Percentiles rank a stretch among this genome's conserved stretches.
Evolutionary conservation across 192 early-diverging fungal genomes (phyloP).

Genomic region (Backusella tuberculispora): DNA sequence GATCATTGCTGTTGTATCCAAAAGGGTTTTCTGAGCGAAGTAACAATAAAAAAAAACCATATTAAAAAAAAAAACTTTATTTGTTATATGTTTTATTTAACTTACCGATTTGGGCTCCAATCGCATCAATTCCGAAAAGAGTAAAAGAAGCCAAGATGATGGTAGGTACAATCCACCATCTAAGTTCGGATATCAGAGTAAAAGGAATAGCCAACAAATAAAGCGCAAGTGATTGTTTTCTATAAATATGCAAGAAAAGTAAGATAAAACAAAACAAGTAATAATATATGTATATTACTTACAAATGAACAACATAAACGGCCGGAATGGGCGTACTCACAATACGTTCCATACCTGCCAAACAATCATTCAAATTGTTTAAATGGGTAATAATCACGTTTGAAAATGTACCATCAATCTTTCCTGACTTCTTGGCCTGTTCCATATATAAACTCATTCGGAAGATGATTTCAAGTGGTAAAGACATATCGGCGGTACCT

Average conservation of each 20-base stretch:
- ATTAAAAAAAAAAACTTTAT: neutral
- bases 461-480: slow-evolving; percentile 54
- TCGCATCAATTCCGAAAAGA: slow-evolving; percentile 79
- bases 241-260: neutral
- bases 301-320: slow-evolving; percentile 77
- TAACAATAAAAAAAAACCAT: neutral
- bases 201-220: slow-evolving; percentile 74
- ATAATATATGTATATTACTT: slow-evolving; percentile 24
- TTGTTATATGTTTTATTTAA: neutral
- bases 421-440: slow-evolving; percentile 46
- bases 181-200: slow-evolving; percentile 60
- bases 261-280: neutral
- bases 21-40: slow-evolving; percentile 35
- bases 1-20: slow-evolving; percentile 59
- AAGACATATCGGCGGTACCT: slow-evolving; percentile 47
- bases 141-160: slow-evolving; percentile 52
- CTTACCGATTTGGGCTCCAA: slow-evolving; percentile 77
- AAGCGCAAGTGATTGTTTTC: slow-evolving; percentile 73
- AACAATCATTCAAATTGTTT: slow-evolving; percentile 59
- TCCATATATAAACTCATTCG: slow-evolving; percentile 56
- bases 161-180: slow-evolving; percentile 58
- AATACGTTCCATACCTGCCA: slow-evolving; percentile 71
- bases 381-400: slow-evolving; percentile 54
- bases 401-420: slow-evolving; percentile 56
- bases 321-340: slow-evolving; percentile 74